Evolutionary conservation across 1,284 basidiomycete species (phyloP).

Genomic region (Vanrija sp.): DNA sequence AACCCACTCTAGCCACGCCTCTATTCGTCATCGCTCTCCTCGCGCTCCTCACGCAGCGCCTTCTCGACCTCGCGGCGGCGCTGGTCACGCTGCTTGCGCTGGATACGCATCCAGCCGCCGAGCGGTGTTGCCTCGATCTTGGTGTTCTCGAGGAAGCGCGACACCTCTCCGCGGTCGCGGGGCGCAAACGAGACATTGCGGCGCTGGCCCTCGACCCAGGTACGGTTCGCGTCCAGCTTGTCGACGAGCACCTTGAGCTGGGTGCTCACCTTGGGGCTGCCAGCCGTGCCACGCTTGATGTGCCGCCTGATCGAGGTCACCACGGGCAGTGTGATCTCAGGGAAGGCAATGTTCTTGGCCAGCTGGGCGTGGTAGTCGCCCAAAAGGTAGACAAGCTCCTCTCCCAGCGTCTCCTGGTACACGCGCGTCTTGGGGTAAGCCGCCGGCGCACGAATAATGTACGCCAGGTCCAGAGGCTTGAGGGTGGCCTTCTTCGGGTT

Average conservation of each 20-base stretch:
- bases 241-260: conserved; percentile 71
- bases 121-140: conserved; percentile 70
- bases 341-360: conserved; percentile 77
- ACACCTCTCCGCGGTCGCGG: conserved; percentile 63
- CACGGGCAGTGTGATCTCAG: conserved; percentile 85
- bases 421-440: conserved; percentile 85
- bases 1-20: background rate
- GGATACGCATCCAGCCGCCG: conserved; percentile 71
- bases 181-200: conserved; percentile 67
- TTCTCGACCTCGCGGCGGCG: conserved; percentile 61
- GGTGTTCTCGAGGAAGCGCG: conserved; percentile 64
- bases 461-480: conserved; percentile 83
- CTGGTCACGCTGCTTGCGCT: conserved; percentile 74
- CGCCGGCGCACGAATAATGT: conserved; percentile 79
- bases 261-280: conserved; percentile 52
- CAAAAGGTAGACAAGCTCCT: conserved; percentile 74
- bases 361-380: conserved; percentile 69
- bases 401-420: conserved; percentile 76
- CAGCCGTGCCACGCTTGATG: conserved; percentile 58
- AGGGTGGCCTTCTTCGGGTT: conserved; percentile 84
- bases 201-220: conserved; percentile 68
- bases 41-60: conserved; percentile 33
- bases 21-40: conserved; percentile 15
- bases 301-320: conserved; percentile 65
- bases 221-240: conserved; percentile 74